phyloP scores from a whole-genome alignment of 805 yeast species.

The Naumovozyma baii region DNA sequence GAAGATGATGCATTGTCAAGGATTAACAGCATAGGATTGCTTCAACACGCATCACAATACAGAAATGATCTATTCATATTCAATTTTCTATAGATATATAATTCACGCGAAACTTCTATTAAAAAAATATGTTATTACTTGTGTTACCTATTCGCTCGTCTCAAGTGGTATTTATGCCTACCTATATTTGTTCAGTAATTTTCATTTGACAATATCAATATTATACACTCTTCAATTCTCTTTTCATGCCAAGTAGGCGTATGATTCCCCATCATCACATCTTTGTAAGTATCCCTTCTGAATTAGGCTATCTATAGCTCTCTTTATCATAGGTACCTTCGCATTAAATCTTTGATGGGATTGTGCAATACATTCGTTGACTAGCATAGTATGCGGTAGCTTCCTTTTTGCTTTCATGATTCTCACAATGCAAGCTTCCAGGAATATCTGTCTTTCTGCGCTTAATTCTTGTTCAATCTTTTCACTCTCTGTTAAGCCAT shows the following conservation, averaged over 20 bases:
- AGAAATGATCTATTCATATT: too few species aligned
- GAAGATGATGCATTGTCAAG: too few species aligned
- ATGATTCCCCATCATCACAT: constrained; percentile 58
- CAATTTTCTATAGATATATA: too few species aligned
- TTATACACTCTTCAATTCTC: not conserved
- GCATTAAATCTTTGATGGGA: constrained; percentile 76
- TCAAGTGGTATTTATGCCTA: too few species aligned
- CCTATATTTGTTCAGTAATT: too few species aligned
- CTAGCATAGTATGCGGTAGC: constrained; percentile 66
- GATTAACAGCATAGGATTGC: too few species aligned
- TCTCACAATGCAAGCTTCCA: constrained; percentile 90
- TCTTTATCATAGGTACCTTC: constrained; percentile 74
- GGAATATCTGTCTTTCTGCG: constrained; percentile 73
- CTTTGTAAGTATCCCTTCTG: constrained; percentile 81
- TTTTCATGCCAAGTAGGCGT: constrained; percentile 75
- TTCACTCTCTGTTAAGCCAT: constrained; percentile 33
- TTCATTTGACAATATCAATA: too few species aligned
- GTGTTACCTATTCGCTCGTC: too few species aligned
- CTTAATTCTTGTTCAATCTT: constrained; percentile 73
- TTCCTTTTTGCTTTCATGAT: constrained; percentile 90
- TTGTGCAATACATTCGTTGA: constrained; percentile 82
- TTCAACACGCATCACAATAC: too few species aligned
- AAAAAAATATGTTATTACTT: too few species aligned
- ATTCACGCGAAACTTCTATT: too few species aligned
- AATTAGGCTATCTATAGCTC: constrained; percentile 73